Percentiles rank a stretch among this genome's conserved stretches.
These are phyloP conservation scores for Sugiyamaella chiloensis DNA, from an alignment of 805 yeast species.

Conservation along the genomic window DNA sequence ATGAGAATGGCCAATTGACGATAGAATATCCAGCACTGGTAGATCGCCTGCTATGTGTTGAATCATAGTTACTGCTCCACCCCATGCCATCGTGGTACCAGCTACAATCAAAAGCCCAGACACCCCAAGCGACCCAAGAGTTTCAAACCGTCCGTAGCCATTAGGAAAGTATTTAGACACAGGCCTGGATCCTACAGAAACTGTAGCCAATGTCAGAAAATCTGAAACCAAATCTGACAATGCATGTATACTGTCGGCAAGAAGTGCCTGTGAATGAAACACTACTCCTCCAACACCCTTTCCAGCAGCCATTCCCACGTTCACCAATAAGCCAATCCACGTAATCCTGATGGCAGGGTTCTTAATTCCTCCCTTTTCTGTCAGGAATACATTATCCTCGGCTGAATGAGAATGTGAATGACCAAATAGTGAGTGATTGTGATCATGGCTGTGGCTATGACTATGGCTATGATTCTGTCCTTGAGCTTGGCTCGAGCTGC, in stretches of 20 bases:
- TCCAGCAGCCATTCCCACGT: constrained; percentile 79
- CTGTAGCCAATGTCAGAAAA: constrained; percentile 83
- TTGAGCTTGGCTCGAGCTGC: no score
- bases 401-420: constrained; percentile 25
- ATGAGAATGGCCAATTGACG: constrained; percentile 13
- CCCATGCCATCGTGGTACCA: constrained; percentile 88
- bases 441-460: constrained; percentile 14
- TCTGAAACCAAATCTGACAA: constrained; percentile 88
- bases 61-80: constrained; percentile 33
- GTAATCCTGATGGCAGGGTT: constrained; percentile 93
- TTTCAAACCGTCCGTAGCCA: constrained; percentile 92
- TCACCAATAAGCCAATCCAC: constrained; percentile 82
- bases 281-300: constrained; percentile 87
- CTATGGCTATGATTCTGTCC: constrained; percentile 7
- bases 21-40: constrained; percentile 38
- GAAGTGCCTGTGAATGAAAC: constrained; percentile 90
- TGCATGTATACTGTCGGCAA: constrained; percentile 95
- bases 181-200: constrained; percentile 62
- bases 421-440: constrained; percentile 15
- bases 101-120: constrained; percentile 80
- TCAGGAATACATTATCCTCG: constrained; percentile 22
- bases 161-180: constrained; percentile 66
- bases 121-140: constrained; percentile 87
- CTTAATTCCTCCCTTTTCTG: constrained; percentile 37
- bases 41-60: constrained; percentile 40